Conservation (phyloP, 2,329 filamentous ascomycete genomes). For the Furcasterigmium sp. region DNA sequence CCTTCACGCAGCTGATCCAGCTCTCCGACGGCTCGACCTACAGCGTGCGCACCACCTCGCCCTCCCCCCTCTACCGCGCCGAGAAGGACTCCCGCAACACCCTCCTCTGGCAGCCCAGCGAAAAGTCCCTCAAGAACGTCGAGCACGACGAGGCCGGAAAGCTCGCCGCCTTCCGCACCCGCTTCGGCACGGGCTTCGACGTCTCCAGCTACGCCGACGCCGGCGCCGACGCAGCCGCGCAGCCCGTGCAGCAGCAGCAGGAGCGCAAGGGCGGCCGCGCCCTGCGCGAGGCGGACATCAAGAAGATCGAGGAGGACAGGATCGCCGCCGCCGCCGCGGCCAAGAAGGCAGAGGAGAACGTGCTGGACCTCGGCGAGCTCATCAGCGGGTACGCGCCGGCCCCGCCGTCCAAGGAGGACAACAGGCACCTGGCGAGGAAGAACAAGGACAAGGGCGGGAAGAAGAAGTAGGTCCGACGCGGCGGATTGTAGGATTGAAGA, state of each 20-base stretch:
- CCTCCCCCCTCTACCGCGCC: conserved; percentile 51
- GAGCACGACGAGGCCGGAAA: conserved; percentile 94
- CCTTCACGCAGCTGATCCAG: conserved; percentile 93
- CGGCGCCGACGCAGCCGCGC: conserved; percentile 1
- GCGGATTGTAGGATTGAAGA: conserved; percentile 1
- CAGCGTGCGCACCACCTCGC: conserved; percentile 72
- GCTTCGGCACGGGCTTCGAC: conserved; percentile 85
- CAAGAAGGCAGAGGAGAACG: conserved; percentile 13
- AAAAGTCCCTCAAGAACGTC: conserved; percentile 75
- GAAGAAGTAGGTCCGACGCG: too few relatives aligned
- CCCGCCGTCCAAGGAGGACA: conserved; percentile 10
- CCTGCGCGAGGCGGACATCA: not conserved
- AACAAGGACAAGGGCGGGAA: conserved; percentile 27
- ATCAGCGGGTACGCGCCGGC: conserved; percentile 46
- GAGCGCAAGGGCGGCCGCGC: conserved; percentile 6
- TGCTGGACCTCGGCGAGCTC: conserved; percentile 39
- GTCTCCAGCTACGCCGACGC: conserved; percentile 29
- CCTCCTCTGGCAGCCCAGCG: conserved; percentile 83
- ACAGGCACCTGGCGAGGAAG: too few relatives aligned
- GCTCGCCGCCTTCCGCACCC: conserved; percentile 76
- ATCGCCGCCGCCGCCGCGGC: conserved; percentile 12
- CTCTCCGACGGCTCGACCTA: conserved; percentile 88
- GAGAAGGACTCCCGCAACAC: conserved; percentile 86
- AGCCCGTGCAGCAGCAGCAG: not conserved
- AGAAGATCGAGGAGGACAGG: conserved; percentile 16